Percentiles rank a stretch among this genome's conserved stretches.
phyloP scores from a whole-genome alignment of 148 eudicot genomes.

The Persicaria tinctoria region DNA sequence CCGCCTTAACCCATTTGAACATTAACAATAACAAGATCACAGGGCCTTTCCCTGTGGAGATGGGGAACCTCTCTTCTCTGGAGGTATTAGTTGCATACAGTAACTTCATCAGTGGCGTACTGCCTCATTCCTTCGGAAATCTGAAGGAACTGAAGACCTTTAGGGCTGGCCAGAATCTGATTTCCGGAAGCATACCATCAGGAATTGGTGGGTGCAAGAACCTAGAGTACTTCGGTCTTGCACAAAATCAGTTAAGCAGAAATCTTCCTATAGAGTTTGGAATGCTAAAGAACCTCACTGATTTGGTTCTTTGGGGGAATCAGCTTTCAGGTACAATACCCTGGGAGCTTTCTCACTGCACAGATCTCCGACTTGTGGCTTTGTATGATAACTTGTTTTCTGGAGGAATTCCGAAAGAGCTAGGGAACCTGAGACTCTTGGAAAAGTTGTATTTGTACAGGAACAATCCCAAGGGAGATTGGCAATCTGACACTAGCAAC shows the following conservation, averaged over 20 bases:
- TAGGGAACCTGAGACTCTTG: conserved; percentile 44
- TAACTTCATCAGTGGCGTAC: conserved; percentile 22
- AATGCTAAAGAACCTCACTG: conserved; percentile 36
- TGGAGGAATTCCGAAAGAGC: conserved; percentile 68
- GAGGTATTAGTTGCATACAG: conserved; percentile 20
- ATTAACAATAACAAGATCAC: conserved; percentile 26
- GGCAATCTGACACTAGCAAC: conserved; percentile 18
- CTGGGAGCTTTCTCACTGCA: conserved; percentile 60
- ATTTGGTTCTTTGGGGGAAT: conserved; percentile 65
- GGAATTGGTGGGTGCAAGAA: conserved; percentile 28
- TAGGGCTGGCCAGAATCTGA: conserved; percentile 25
- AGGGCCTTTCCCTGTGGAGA: conserved; percentile 34
- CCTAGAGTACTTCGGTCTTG: conserved; percentile 27
- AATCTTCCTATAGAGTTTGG: conserved; percentile 32
- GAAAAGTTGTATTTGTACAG: conserved; percentile 47
- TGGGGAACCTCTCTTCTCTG: conserved; percentile 28
- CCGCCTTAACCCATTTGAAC: conserved; percentile 20
- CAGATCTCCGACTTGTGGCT: conserved; percentile 52
- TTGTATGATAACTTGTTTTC: conserved; percentile 64
- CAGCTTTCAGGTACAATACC: conserved; percentile 60
- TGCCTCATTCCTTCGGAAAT: conserved; percentile 34
- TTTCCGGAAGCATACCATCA: conserved; percentile 33
- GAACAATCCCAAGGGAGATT: conserved; percentile 40
- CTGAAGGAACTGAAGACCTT: conserved; percentile 26
- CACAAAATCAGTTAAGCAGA: conserved; percentile 28